Evolutionary conservation across 495 filamentous ascomycete species (phyloP), one percentile per base, ranked within the genome.

Genomic region (Penicillium robsamsonii): DNA sequence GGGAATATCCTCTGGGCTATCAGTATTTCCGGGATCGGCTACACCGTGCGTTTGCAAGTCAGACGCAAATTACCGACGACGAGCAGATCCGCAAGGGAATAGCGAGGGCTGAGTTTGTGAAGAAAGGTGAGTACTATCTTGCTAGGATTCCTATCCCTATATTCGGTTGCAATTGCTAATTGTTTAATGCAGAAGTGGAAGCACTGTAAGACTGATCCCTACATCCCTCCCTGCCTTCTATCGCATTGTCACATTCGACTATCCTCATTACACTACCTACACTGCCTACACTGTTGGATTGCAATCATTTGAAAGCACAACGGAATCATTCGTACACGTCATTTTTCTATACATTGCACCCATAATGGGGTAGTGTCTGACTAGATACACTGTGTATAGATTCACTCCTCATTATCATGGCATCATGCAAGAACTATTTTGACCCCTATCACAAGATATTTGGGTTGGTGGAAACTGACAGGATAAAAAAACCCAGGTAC

Each of bases 1-100:
- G 85, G 25, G 86, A 92, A 37, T 97, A 97, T 68, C 94, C 95
- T 9, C 77, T 88, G 29, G 95, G 95, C 17, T 96, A 88, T 66
- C 71, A 80, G 38, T 97, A 90, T 70, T 98, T 95, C 73, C 80
- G 86, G 15, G 80, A 82, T 15, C 82, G 92, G 20, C 76, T 97
- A 12, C 93, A 96, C 73, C 80, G 83, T 44, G 94, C 94, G 3
- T 97, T 98, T 71, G 79, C 83, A 57, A 81, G 81, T 43, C 89
- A 96, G 46, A 80, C 85, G 1, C 68, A 79, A 57, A 62, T 97
- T 15, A 76, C 75, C 15, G 86, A 96, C 66, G 85, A 91, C 37
- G 83, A 80, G 8, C 72, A 90, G 59, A 96, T 98, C 38, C 76
- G 70, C 46, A 77, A 87, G 60, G 91, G 84, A 0, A 89, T 98